A percentile compares a stretch with the other conserved stretches of the same genome.
These are phyloP conservation scores for Cyberlindnera mississippiensis DNA, from an alignment of 805 yeast genomes.

Conservation along the genomic window DNA sequence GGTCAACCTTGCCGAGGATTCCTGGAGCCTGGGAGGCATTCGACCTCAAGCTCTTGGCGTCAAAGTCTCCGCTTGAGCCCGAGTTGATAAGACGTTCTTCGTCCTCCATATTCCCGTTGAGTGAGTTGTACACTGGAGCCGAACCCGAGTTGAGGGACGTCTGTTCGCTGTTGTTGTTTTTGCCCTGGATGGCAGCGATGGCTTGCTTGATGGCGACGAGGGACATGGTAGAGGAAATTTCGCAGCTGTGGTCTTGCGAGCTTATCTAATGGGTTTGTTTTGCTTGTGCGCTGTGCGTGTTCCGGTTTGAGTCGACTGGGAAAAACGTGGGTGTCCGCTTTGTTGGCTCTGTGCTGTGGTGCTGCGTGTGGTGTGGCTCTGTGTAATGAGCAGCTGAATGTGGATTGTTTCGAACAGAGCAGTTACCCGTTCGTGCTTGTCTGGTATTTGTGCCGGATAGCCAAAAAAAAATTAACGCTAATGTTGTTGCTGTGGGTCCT, in stretches of 20 bases:
- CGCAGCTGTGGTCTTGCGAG: neutral
- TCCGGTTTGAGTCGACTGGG: neutral
- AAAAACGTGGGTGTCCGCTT: slow-evolving; percentile 5
- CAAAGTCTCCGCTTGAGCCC: slow-evolving; percentile 2
- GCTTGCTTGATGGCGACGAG: slow-evolving; percentile 26
- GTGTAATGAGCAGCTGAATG: too few species aligned
- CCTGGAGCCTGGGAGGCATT: slow-evolving; percentile 13
- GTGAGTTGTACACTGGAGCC: slow-evolving; percentile 15
- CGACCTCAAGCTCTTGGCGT: slow-evolving; percentile 11
- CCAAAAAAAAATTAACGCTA: neutral
- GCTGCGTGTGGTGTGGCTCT: too few species aligned
- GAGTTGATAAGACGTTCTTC: slow-evolving; percentile 3
- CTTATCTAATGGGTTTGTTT: slow-evolving; percentile 1
- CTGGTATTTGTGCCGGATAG: too few species aligned
- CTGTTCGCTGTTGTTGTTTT: slow-evolving; percentile 2
- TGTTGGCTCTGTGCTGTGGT: neutral
- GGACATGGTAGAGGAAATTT: slow-evolving; percentile 16
- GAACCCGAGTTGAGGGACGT: slow-evolving; percentile 12
- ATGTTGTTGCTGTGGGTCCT: neutral
- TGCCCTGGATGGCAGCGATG: slow-evolving; percentile 15
- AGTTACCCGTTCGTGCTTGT: too few species aligned
- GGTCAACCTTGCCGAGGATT: slow-evolving; percentile 61
- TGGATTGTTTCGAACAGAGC: too few species aligned
- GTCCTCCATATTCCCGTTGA: slow-evolving; percentile 16
- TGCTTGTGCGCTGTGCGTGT: neutral